phyloP scores from a whole-genome alignment of 2,329 filamentous ascomycete genomes.

The Colletotrichum sp. region DNA sequence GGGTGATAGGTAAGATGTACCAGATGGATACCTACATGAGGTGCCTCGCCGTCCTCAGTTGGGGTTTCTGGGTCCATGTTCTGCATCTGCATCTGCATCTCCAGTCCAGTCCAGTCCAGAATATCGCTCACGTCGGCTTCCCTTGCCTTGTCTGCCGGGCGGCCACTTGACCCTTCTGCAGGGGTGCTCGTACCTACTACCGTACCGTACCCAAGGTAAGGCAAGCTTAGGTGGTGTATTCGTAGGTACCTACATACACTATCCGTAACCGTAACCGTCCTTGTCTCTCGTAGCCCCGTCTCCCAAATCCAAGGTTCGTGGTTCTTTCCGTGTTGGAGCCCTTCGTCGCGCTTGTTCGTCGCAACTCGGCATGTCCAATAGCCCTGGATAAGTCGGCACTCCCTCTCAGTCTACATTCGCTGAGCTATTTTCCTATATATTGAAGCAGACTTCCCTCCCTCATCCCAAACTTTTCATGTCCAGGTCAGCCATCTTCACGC shows the following conservation, averaged over 20 bases:
- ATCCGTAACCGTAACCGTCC: not conserved
- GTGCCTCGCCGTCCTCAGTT: not conserved
- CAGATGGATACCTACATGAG: not conserved
- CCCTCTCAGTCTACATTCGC: not conserved
- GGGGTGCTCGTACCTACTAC: not conserved
- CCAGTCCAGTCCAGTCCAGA: not conserved
- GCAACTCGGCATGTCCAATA: not conserved
- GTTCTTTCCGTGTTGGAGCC: not conserved
- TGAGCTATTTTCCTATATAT: constrained; percentile 1
- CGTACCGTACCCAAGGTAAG: not conserved
- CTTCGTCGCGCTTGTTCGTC: not conserved
- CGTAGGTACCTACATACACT: not conserved
- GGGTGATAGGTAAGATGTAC: not conserved
- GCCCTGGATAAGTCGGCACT: constrained; percentile 10
- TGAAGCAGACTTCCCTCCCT: not conserved
- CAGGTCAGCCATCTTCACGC: not conserved
- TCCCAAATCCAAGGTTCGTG: not conserved
- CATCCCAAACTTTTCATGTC: not conserved
- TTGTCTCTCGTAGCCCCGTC: not conserved
- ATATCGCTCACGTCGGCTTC: constrained; percentile 9
- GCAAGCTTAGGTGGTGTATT: not conserved
- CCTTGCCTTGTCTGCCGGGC: not conserved
- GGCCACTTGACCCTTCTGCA: not conserved
- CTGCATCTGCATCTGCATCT: not conserved
- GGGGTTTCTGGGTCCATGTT: not conserved